Evolutionary conservation across 805 yeast genomes (phyloP), one percentile per base, ranked within the genome.

Genomic region (Saturnispora serradocipensis): DNA sequence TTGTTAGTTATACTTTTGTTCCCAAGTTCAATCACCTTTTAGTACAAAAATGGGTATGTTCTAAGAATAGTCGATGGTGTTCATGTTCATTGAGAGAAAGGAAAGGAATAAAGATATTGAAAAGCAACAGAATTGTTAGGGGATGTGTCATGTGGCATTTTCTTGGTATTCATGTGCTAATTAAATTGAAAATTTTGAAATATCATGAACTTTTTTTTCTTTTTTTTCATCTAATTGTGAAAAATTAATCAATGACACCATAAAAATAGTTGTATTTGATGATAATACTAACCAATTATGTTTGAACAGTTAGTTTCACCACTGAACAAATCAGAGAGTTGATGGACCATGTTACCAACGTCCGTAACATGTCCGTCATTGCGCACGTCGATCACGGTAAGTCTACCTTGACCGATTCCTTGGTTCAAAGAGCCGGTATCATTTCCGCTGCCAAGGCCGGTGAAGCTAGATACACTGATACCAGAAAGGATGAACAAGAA

Each of bases 371-470:
- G 95, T 91, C 98, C 77, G 99, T 91, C 77, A 93, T 93, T 85
- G 99, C 99, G 71, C 99, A 91, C 82, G 98, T 91, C 86, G 99
- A 91, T 84, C 99, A 93, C 83, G 99, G 99, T 81, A 91, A 91
- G 78, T 90, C 97, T 65, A 91, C 99, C 68, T 84, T 91, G 76
- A 91, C 99, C 76, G 99, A 91, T 78, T 93, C 99, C 61, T 86
- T 91, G 73, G 98, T 91, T 68, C 98, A 91, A 81, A 86, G 85
- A 71, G 99, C 99, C 65, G 99, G 99, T 88, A 91, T 93, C 75
- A 91, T 91, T 70, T 93, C 98, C 54, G 97, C 99, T 69, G 97
- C 97, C 70, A 88, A 88, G 81, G 99, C 99, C 60, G 99, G 99
- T 85, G 98, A 93, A 72, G 99, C 98, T 68, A 90, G 99, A 80